Evolutionary conservation across 2,329 filamentous ascomycete genomes (phyloP), one percentile per base, ranked within the genome.

Genomic region (Colletotrichum lindemuthianum): DNA sequence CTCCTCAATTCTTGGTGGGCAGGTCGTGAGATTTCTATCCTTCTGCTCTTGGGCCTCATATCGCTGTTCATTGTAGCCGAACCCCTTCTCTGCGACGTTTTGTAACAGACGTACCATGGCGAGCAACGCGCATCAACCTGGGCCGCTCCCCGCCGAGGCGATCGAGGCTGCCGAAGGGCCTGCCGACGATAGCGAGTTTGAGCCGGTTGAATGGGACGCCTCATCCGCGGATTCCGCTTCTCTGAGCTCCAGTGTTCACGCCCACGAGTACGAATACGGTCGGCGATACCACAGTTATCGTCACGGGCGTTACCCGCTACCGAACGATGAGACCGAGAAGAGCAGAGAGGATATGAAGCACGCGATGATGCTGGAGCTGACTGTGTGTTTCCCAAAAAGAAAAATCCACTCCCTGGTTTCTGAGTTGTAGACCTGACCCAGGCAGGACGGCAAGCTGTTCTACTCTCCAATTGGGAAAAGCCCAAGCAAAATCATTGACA

Each of bases 321-420:
- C 81, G 3, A 83, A 84, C 60, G 80, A 84, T 66, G 74, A 78
- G 37, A 68, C 70, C 8, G 82, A 84, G 70, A 80, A 82, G 67
- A 74, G 76, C 32, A 75, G 81, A 10, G 79, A 84, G 63, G 78
- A 83, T 44, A 74, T 79, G 59, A 79, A 79, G 63, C 82, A 85
- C 64, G 71, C 73, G 8, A 71, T 81, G 65, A 80, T 85, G 70
- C 74, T 80, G 4, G 76, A 86, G 61, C 63, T 83, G 36, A 77
- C 75, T 36, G 76, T 79, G 47, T 36, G 34, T 43, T 37, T 2
- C 13, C 8, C 8, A 12, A 15, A 43, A 15, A 12, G 13, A 43
- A 43, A 9, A 7, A 43, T 13, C 13, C 40, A 2, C 40, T 12
- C 7, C 4, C 7, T 24, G 24, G 24, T 24, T 24, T 24, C 24